Conservation (phyloP, 1,139 yeast genomes). For the Blastobotrys niveus region DNA sequence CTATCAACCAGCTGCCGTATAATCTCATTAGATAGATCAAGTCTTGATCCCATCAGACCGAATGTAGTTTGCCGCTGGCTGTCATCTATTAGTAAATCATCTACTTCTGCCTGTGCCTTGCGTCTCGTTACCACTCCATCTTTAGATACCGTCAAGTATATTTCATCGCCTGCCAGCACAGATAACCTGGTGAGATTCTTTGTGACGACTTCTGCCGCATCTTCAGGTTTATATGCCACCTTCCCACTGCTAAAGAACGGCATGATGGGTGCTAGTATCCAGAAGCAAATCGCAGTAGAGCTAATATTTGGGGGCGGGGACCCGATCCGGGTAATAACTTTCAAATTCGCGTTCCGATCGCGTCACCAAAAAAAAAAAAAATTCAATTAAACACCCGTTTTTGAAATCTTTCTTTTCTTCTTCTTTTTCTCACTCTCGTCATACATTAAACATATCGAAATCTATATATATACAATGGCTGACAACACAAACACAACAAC, state of each 20-base stretch:
- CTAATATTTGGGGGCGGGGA: no score
- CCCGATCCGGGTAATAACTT: no score
- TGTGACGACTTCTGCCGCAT: slow-evolving; percentile 19
- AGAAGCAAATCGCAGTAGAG: no score
- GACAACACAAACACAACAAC: not conserved
- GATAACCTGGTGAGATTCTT: slow-evolving; percentile 16
- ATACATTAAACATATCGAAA: no score
- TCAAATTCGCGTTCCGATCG: no score
- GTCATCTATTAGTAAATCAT: slow-evolving; percentile 13
- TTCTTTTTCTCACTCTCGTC: not conserved
- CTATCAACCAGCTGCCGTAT: slow-evolving; percentile 5
- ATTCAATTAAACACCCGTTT: not conserved
- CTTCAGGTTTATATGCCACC: slow-evolving; percentile 18
- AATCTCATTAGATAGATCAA: slow-evolving; percentile 18
- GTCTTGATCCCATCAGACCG: slow-evolving; percentile 18
- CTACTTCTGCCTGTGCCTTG: slow-evolving; percentile 19
- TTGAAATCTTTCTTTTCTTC: not conserved
- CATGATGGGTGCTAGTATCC: slow-evolving; percentile 1
- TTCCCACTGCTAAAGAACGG: slow-evolving; percentile 10
- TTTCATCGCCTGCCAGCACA: slow-evolving; percentile 17
- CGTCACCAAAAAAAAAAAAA: not conserved
- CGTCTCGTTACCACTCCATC: slow-evolving; percentile 20
- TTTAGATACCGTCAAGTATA: slow-evolving; percentile 17
- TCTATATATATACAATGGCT: not conserved
- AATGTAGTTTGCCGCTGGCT: slow-evolving; percentile 20